These are phyloP conservation scores for Verticillium longisporum DNA, from an alignment of 2,329 filamentous ascomycete genomes.

Conservation along the genomic window DNA sequence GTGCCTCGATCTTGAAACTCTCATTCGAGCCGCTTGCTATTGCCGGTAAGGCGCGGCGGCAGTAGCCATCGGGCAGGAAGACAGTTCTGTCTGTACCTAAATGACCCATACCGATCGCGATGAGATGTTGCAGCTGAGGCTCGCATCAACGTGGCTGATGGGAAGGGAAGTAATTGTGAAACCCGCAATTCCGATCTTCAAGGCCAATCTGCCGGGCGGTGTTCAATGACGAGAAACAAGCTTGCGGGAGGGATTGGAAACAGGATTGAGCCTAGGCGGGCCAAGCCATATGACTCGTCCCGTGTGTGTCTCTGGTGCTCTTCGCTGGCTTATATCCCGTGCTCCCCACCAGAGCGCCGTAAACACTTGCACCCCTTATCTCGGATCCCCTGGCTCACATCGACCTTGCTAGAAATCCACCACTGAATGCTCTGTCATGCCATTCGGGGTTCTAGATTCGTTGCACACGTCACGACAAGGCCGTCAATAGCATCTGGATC, in stretches of 20 bases:
- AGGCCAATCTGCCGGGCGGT: neutral
- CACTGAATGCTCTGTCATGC: too few species aligned
- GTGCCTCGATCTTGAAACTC: neutral
- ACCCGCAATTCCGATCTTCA: neutral
- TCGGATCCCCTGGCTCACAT: too few species aligned
- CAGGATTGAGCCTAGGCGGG: neutral
- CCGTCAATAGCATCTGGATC: too few species aligned
- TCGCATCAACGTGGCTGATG: neutral
- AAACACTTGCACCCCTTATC: too few species aligned
- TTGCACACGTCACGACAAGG: too few species aligned
- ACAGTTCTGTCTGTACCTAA: neutral
- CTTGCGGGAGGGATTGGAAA: neutral
- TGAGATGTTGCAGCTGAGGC: neutral
- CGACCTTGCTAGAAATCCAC: too few species aligned
- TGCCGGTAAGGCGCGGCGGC: neutral
- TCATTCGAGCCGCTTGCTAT: neutral
- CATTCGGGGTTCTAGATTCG: too few species aligned
- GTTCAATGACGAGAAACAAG: neutral
- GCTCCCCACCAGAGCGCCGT: neutral
- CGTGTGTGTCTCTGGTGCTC: neutral
- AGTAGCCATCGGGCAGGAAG: neutral
- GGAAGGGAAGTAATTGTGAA: neutral
- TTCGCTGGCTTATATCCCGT: neutral
- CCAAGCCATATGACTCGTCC: neutral
- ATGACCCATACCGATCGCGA: neutral